phyloP scores from a whole-genome alignment of 345 rosid species.

The Noccaea bulbosa region DNA sequence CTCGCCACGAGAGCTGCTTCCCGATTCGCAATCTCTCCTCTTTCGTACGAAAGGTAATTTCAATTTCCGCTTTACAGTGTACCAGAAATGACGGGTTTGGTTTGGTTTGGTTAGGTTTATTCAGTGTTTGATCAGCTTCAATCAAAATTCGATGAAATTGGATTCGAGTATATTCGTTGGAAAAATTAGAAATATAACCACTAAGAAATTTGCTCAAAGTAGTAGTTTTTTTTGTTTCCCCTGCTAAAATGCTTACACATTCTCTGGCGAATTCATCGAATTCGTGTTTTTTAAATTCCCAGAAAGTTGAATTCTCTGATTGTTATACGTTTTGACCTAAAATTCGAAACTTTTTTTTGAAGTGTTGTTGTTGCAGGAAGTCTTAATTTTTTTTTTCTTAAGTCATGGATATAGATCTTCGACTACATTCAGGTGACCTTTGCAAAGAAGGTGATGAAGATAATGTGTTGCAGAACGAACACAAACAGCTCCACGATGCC shows the following conservation, averaged over 20 bases:
- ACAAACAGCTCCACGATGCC: constrained; percentile 48
- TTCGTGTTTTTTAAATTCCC: too few species aligned
- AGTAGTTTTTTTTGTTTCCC: too few species aligned
- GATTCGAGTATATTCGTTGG: background rate
- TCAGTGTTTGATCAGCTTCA: constrained; percentile 18
- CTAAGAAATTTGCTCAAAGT: constrained; percentile 16
- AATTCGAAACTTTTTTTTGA: background rate
- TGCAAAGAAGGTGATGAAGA: constrained; percentile 56
- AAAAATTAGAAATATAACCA: background rate
- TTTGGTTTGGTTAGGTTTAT: background rate
- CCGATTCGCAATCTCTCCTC: constrained; percentile 2
- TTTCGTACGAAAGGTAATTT: constrained; percentile 30
- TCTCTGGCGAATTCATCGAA: too few species aligned
- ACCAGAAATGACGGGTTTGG: constrained; percentile 1
- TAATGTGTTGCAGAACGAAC: constrained; percentile 49
- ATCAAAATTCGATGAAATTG: background rate
- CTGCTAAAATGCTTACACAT: background rate
- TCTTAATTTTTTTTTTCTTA: background rate
- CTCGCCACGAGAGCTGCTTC: constrained; percentile 12
- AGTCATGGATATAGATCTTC: constrained; percentile 68
- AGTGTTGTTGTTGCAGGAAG: constrained; percentile 33
- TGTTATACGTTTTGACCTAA: constrained; percentile 18
- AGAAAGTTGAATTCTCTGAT: too few species aligned
- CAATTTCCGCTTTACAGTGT: background rate
- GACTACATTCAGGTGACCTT: constrained; percentile 70